Evolutionary conservation across 2,329 filamentous ascomycete genomes (phyloP).

Genomic region (Biscogniauxia mediterranea): DNA sequence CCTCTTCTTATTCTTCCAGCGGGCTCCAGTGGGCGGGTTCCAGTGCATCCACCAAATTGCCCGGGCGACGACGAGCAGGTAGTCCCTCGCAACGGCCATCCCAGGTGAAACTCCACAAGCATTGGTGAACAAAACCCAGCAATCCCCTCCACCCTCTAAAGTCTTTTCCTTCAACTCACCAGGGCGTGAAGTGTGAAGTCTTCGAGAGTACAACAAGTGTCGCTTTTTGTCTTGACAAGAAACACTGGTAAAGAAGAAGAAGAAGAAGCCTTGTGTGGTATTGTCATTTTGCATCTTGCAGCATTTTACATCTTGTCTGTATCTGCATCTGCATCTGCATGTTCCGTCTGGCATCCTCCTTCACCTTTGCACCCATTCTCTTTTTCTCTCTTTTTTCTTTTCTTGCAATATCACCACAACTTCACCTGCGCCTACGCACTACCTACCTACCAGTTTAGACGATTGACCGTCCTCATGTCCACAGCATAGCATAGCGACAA

Average conservation of each 20-base stretch:
- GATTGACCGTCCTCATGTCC: constrained; percentile 20
- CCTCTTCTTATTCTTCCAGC: not conserved
- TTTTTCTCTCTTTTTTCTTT: not conserved
- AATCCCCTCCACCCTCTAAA: constrained; percentile 22
- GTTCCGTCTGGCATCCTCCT: not conserved
- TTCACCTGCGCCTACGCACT: too few relatives aligned
- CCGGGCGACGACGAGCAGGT: constrained; percentile 27
- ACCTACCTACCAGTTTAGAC: not conserved
- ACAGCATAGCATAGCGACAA: constrained; percentile 20
- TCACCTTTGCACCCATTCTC: not conserved
- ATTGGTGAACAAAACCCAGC: constrained; percentile 27
- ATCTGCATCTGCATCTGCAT: constrained; percentile 3
- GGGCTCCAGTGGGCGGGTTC: constrained; percentile 7
- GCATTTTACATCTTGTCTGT: not conserved
- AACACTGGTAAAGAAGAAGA: not conserved
- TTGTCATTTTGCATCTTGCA: not conserved
- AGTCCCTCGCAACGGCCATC: constrained; percentile 30
- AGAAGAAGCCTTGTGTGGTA: not conserved
- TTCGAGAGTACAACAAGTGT: not conserved
- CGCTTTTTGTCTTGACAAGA: not conserved
- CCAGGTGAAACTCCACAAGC: constrained; percentile 26
- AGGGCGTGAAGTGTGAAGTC: constrained; percentile 21
- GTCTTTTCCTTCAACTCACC: constrained; percentile 20
- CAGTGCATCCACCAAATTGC: constrained; percentile 22
- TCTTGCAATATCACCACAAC: too few relatives aligned